A percentile compares a stretch with the other conserved stretches of the same genome.
Evolutionary conservation across 768 basidiomycete genomes (phyloP).

Genomic region (Pulveroboletus sp.): DNA sequence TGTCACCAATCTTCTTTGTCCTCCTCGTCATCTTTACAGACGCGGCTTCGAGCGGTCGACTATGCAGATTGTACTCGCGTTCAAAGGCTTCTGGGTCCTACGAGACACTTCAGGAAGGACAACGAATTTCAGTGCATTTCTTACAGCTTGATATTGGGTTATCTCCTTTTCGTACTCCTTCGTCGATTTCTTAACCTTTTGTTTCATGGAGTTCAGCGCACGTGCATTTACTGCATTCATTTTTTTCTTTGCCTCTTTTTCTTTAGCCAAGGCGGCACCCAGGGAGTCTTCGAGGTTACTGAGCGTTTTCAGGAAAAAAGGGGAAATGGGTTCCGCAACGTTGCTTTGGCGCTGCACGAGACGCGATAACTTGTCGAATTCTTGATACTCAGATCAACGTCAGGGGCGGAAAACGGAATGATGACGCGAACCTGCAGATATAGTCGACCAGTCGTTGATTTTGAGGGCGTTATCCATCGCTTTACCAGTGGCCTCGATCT

Average conservation of each 20-base stretch:
- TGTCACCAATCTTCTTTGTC: conserved; percentile 32
- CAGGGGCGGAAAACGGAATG: background rate
- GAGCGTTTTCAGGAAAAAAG: conserved; percentile 77
- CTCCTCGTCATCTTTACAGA: conserved; percentile 34
- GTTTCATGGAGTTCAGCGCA: conserved; percentile 95
- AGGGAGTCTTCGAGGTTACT: conserved; percentile 72
- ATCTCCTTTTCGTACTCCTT: conserved; percentile 87
- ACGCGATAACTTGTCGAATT: conserved; percentile 93
- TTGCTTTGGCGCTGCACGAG: conserved; percentile 87
- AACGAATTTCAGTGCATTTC: conserved; percentile 15
- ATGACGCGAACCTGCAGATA: conserved; percentile 67
- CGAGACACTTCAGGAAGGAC: background rate
- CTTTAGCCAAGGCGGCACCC: conserved; percentile 68
- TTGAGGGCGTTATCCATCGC: conserved; percentile 91
- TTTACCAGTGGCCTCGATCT: conserved; percentile 92
- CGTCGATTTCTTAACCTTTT: conserved; percentile 86
- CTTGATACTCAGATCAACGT: conserved; percentile 38
- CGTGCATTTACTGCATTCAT: conserved; percentile 93
- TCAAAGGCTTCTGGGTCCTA: conserved; percentile 91
- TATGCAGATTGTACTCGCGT: conserved; percentile 58
- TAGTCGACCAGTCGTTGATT: conserved; percentile 95
- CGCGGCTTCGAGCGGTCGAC: conserved; percentile 42
- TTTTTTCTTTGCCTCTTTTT: conserved; percentile 92
- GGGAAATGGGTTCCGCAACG: conserved; percentile 79
- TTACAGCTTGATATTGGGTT: conserved; percentile 73